Percentiles rank a stretch among this genome's conserved stretches.
Evolutionary conservation across 2,329 filamentous ascomycete genomes (phyloP).

Genomic region (Phialophora chinensis): DNA sequence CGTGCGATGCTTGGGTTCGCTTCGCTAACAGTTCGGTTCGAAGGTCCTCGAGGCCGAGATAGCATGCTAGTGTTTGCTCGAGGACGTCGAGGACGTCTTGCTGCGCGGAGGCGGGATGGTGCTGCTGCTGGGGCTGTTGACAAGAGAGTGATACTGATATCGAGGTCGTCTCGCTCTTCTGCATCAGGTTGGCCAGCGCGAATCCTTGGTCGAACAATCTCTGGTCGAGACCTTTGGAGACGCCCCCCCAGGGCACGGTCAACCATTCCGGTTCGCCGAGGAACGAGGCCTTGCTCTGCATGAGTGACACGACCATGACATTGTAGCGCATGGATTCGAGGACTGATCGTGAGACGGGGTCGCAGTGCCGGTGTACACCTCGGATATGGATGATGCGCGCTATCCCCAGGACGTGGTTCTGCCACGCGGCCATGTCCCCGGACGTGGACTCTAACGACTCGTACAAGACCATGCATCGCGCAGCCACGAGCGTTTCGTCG

Average conservation of each 20-base stretch:
- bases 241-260: conserved; percentile 18
- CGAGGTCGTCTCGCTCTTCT: neutral
- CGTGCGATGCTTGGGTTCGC: neutral
- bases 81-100: neutral
- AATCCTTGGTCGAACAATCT: conserved; percentile 24
- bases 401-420: conserved; percentile 24
- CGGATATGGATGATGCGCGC: conserved; percentile 23
- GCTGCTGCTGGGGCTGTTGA: neutral
- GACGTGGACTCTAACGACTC: conserved; percentile 26
- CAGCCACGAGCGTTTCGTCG: conserved; percentile 23
- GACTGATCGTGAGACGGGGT: conserved; percentile 14
- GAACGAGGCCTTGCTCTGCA: conserved; percentile 7
- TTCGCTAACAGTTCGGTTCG: neutral
- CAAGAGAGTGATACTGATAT: neutral
- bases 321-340: conserved; percentile 26
- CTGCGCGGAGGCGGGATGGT: neutral
- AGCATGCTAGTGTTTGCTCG: conserved; percentile 7
- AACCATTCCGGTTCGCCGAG: conserved; percentile 16
- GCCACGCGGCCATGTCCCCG: conserved; percentile 22
- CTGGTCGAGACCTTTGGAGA: conserved; percentile 21
- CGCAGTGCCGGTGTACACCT: conserved; percentile 5
- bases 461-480: conserved; percentile 25
- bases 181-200: conserved; percentile 2
- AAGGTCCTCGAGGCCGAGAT: neutral
- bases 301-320: conserved; percentile 20